phyloP scores from a whole-genome alignment of 2,329 filamentous ascomycete genomes.

The Fusarium caatingaense region DNA sequence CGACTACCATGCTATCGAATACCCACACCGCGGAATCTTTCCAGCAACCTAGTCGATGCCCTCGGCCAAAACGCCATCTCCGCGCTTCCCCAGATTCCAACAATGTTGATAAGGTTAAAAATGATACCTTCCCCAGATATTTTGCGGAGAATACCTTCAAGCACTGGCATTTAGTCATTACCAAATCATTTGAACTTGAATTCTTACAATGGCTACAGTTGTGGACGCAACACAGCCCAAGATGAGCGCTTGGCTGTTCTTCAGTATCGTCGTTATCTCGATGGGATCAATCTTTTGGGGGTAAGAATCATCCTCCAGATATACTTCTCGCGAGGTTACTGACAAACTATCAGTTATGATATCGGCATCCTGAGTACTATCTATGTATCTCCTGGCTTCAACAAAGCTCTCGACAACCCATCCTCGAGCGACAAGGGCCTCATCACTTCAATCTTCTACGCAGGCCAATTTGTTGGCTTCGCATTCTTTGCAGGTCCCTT shows the following conservation, averaged over 20 bases:
- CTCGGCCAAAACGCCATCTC: not conserved
- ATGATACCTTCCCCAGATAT: slow-evolving; percentile 17
- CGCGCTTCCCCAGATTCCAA: slow-evolving; percentile 15
- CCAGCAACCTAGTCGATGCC: not conserved
- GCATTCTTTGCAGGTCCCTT: slow-evolving; percentile 10
- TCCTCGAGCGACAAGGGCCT: slow-evolving; percentile 19
- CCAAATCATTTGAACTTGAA: accelerated
- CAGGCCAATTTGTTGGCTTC: slow-evolving; percentile 13
- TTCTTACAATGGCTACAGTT: slow-evolving; percentile 10
- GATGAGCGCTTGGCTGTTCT: slow-evolving; percentile 23
- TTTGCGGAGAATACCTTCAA: slow-evolving; percentile 1
- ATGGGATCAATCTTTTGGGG: slow-evolving; percentile 28
- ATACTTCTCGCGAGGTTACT: accelerated
- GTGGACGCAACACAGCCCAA: slow-evolving; percentile 8
- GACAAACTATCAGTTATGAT: slow-evolving; percentile 1
- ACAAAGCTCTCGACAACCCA: slow-evolving; percentile 7
- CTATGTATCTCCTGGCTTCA: slow-evolving; percentile 20
- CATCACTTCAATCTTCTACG: slow-evolving; percentile 19
- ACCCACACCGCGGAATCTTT: slow-evolving; percentile 12
- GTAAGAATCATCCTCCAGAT: not conserved
- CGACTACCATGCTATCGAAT: not conserved
- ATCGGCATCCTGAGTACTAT: slow-evolving; percentile 24
- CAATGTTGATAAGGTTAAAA: slow-evolving; percentile 11
- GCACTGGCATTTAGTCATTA: not conserved
- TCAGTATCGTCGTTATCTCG: slow-evolving; percentile 18